These are phyloP conservation scores for Pezicula radicicola DNA, from an alignment of 2,329 filamentous ascomycete species.

Conservation along the genomic window DNA sequence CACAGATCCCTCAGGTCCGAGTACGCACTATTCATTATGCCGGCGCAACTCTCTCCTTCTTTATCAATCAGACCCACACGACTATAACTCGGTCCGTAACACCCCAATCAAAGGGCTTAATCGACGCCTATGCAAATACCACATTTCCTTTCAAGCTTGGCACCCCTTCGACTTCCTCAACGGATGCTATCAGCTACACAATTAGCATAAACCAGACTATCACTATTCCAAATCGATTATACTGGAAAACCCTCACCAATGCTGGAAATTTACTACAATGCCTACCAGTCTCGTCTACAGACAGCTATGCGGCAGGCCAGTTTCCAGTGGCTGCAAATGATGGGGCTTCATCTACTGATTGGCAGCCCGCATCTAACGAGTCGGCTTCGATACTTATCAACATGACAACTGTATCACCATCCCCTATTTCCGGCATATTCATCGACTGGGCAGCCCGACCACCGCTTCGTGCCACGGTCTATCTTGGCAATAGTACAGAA, in stretches of 20 bases:
- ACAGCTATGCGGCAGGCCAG: slow-evolving; percentile 57
- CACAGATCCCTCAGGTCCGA: slow-evolving; percentile 55
- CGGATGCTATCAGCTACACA: slow-evolving; percentile 38
- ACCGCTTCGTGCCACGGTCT: slow-evolving; percentile 48
- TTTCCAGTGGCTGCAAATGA: slow-evolving; percentile 67
- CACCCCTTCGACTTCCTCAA: slow-evolving; percentile 31
- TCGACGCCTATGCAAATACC: slow-evolving; percentile 52
- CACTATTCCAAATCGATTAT: slow-evolving; percentile 55
- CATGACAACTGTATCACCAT: slow-evolving; percentile 32
- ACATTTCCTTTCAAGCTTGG: slow-evolving; percentile 59
- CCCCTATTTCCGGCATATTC: slow-evolving; percentile 43
- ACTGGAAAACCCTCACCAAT: slow-evolving; percentile 50
- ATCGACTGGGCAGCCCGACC: slow-evolving; percentile 61
- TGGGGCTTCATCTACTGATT: slow-evolving; percentile 62
- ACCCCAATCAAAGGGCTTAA: slow-evolving; percentile 37
- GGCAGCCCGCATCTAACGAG: slow-evolving; percentile 56
- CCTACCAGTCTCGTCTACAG: slow-evolving; percentile 44
- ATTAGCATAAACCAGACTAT: slow-evolving; percentile 48
- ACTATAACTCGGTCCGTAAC: slow-evolving; percentile 50
- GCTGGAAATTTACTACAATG: slow-evolving; percentile 65
- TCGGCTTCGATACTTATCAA: slow-evolving; percentile 55
- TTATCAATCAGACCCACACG: slow-evolving; percentile 63
- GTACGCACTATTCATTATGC: slow-evolving; percentile 66
- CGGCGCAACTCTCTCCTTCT: slow-evolving; percentile 59
- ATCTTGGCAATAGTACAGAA: slow-evolving; percentile 42